Base-by-base conservation (phyloP, 2,329 filamentous ascomycete species). In the Coleophoma eucalyptorum region DNA sequence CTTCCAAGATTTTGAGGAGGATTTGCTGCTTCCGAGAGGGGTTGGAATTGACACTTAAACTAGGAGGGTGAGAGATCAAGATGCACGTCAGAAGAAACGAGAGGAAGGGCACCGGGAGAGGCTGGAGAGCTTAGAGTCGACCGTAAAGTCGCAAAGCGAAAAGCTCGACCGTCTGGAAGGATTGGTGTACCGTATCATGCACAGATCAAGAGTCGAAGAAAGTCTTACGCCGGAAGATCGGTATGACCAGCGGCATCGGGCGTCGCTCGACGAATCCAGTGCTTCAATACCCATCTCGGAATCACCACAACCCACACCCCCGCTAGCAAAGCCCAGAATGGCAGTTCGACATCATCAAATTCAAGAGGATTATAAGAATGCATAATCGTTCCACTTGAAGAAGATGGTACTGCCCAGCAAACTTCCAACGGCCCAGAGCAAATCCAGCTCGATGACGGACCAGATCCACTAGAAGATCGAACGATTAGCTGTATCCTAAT, bases 371-470 rank as follows among this genome's bases (percentile, higher is more conserved):
- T 50, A 66, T 32, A 61, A 35, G 42, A 62, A 58, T 10, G 54
- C 54, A 52, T 62, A 67, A 15, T 53, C 56, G 3, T 59, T 55
- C 5, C 46, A 46, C 49, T 61, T 63, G 44, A 65, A 46, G 45
- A 57, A 67, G 7, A 49, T 48, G 11, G 48, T 50, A 54, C 63
- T 65, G 21, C 51, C 50, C 12, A 63, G 57, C 34, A 86, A 64
- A 57, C 81, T 86, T 12, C 69, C 58, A 1, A 86, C 71, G 0
- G 88, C 89, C 62, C 80, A 84, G 0, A 75, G 63, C 38, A 96
- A 72, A 50, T 90, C 79, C 70, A 97, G 79, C 72, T 99, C 94
- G 43, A 97, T 78, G 19, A 97, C 86, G 32, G 87, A 84, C 91
- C 93, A 97, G 4, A 97, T 80, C 92, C 93, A 97, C 26, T 26